Conservation (phyloP, 192 early-diverging fungal genomes). For the Podila horticola region DNA sequence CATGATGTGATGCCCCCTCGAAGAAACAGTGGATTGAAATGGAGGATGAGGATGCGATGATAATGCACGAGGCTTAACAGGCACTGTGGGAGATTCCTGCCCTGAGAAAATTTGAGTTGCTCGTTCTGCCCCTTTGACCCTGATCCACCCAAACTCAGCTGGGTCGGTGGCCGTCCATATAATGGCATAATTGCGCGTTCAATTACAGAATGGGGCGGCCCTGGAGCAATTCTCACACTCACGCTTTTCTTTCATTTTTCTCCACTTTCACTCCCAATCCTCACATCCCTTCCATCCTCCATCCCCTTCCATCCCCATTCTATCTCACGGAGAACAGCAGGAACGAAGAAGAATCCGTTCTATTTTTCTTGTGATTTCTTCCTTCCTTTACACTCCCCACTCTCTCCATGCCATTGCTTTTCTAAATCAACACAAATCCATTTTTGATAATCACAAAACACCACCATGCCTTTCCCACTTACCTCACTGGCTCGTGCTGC, state of each 20-base stretch:
- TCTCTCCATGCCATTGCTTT: too few species aligned
- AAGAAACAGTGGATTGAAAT: constrained; percentile 5
- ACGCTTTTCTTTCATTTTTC: background rate
- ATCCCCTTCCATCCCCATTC: background rate
- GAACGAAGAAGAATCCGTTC: background rate
- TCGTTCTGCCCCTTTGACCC: background rate
- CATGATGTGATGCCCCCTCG: too few species aligned
- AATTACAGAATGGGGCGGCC: too few species aligned
- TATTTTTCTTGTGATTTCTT: constrained; percentile 1
- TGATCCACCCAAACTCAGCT: background rate
- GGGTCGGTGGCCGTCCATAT: background rate
- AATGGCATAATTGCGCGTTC: too few species aligned
- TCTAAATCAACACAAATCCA: background rate
- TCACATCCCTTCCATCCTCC: background rate
- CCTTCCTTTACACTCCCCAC: background rate
- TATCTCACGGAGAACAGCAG: background rate
- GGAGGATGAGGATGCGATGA: background rate
- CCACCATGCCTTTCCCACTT: constrained; percentile 43
- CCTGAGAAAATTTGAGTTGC: background rate
- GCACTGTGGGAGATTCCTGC: background rate
- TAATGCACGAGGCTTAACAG: background rate
- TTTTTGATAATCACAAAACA: background rate
- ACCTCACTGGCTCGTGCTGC: constrained; percentile 20
- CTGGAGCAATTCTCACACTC: background rate
- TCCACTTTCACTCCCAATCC: background rate